Conservation (phyloP, 257 asterid species). For the Nicotiana noctiflora region DNA sequence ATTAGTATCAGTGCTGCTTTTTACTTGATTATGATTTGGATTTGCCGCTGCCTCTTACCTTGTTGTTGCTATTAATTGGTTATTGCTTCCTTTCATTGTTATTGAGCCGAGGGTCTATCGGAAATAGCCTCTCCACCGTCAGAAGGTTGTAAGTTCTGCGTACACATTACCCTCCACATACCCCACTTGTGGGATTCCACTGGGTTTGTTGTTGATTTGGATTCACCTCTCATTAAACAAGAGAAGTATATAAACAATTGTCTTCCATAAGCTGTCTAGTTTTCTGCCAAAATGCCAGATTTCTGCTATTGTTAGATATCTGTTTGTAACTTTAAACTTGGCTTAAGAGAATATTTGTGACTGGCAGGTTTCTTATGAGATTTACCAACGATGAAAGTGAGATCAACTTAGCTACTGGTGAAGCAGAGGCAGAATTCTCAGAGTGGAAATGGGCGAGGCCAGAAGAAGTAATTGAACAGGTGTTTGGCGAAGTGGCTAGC, state of each 20-base stretch:
- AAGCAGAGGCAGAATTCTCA: conserved; percentile 78
- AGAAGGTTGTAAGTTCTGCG: too few species aligned
- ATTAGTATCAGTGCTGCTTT: not conserved
- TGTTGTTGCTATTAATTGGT: too few species aligned
- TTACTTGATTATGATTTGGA: not conserved
- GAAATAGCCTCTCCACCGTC: too few species aligned
- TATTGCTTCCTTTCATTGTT: too few species aligned
- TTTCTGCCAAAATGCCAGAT: not conserved
- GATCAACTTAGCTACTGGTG: conserved; percentile 70
- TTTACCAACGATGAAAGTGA: conserved; percentile 68
- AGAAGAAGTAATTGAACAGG: conserved; percentile 90
- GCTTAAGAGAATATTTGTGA: not conserved
- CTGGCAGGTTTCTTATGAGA: conserved; percentile 81
- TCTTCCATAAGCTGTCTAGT: not conserved
- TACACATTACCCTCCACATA: too few species aligned
- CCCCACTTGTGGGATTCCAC: too few species aligned
- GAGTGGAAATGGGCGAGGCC: conserved; percentile 98
- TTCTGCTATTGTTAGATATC: not conserved
- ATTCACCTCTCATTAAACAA: not conserved
- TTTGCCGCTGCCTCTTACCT: not conserved
- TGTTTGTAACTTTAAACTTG: not conserved
- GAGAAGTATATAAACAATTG: not conserved
- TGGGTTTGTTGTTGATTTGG: not conserved
- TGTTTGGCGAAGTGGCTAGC: conserved; percentile 10
- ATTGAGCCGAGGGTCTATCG: too few species aligned